Evolutionary conservation across 2,329 filamentous ascomycete species (phyloP).

Genomic region (Colletotrichum lindemuthianum): DNA sequence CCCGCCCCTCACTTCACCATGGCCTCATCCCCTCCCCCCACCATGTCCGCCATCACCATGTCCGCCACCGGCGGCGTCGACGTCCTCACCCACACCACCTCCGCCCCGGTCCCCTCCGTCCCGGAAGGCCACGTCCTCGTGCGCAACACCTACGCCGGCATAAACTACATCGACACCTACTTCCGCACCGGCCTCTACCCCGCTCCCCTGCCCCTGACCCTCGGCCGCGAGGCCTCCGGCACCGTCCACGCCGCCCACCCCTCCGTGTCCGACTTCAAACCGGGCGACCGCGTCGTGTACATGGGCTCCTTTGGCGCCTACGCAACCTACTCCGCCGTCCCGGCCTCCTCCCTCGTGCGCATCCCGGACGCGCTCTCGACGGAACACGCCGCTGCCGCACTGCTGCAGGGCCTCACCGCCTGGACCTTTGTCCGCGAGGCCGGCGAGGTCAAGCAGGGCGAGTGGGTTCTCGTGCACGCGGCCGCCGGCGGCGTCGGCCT

Average conservation of each 20-base stretch:
- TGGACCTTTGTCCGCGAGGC: slow-evolving; percentile 82
- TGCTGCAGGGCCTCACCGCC: slow-evolving; percentile 87
- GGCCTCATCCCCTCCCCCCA: slow-evolving; percentile 42
- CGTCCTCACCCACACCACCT: slow-evolving; percentile 76
- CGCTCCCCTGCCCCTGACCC: slow-evolving; percentile 76
- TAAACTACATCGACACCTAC: slow-evolving; percentile 94
- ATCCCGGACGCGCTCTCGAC: slow-evolving; percentile 71
- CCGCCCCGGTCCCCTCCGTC: slow-evolving; percentile 75
- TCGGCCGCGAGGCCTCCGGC: slow-evolving; percentile 84
- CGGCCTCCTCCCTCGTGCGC: slow-evolving; percentile 64
- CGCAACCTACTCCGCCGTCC: slow-evolving; percentile 65
- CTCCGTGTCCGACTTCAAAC: slow-evolving; percentile 63
- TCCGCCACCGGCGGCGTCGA: slow-evolving; percentile 78
- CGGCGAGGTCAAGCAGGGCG: slow-evolving; percentile 77
- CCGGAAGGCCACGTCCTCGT: slow-evolving; percentile 80
- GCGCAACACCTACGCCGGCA: slow-evolving; percentile 80
- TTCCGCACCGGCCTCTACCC: slow-evolving; percentile 87
- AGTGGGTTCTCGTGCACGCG: slow-evolving; percentile 86
- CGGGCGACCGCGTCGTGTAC: slow-evolving; percentile 79
- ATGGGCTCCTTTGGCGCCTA: slow-evolving; percentile 63
- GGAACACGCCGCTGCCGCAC: slow-evolving; percentile 72
- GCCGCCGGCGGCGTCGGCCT: slow-evolving; percentile 85
- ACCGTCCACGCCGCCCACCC: slow-evolving; percentile 71
- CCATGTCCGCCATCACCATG: slow-evolving; percentile 79
- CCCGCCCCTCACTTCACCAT: slow-evolving; percentile 29